Conservation (phyloP, 2,329 filamentous ascomycete genomes). For the Fusarium albosuccineum region DNA sequence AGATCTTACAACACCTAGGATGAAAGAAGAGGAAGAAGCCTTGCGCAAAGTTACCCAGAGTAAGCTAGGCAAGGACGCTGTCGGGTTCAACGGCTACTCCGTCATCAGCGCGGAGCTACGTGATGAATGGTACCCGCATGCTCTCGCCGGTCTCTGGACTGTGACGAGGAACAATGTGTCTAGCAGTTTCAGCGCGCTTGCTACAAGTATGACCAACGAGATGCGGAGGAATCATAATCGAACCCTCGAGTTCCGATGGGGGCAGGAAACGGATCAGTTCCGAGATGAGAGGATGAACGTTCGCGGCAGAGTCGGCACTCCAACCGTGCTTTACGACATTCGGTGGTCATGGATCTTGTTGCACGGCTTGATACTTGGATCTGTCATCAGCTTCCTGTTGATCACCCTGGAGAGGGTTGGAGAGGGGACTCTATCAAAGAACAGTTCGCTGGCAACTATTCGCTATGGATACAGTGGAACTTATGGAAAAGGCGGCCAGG, state of each 20-base stretch:
- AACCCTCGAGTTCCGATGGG: neutral
- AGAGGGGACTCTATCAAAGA: slow-evolving; percentile 1
- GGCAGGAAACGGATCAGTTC: slow-evolving; percentile 13
- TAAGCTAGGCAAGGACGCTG: slow-evolving; percentile 13
- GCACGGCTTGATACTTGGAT: slow-evolving; percentile 6
- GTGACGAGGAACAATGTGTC: slow-evolving; percentile 17
- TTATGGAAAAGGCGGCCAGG: slow-evolving; percentile 14
- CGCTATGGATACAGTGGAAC: slow-evolving; percentile 13
- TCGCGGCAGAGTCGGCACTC: slow-evolving; percentile 9
- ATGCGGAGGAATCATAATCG: slow-evolving; percentile 15
- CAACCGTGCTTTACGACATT: slow-evolving; percentile 9
- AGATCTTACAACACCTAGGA: neutral
- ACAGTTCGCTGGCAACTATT: slow-evolving; percentile 15
- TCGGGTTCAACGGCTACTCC: slow-evolving; percentile 10
- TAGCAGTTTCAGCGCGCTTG: slow-evolving; percentile 13
- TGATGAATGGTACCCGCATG: slow-evolving; percentile 1
- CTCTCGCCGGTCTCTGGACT: slow-evolving; percentile 10
- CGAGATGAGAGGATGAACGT: slow-evolving; percentile 2
- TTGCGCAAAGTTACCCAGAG: neutral
- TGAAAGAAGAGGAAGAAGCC: no score
- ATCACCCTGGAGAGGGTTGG: slow-evolving; percentile 6
- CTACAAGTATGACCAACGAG: slow-evolving; percentile 26
- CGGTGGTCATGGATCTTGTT: slow-evolving; percentile 19
- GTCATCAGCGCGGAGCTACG: no score
- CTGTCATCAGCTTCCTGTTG: slow-evolving; percentile 3